phyloP scores from a whole-genome alignment of 768 basidiomycete genomes.

The Multifurca ochricompacta region DNA sequence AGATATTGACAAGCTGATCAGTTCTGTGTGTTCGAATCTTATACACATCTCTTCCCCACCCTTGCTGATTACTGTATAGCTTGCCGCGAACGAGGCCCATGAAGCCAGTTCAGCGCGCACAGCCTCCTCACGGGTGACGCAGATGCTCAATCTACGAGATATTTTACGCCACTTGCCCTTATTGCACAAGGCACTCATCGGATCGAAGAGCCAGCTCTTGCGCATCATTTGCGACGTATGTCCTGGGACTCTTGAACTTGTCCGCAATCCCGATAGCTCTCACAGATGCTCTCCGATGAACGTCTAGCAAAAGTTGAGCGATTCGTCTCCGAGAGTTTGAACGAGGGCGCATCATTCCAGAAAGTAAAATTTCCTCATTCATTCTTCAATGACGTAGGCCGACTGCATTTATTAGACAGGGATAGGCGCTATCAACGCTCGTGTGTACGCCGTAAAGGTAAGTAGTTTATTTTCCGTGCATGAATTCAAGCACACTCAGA shows the following conservation, averaged over 20 bases:
- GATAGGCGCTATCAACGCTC: conserved; percentile 64
- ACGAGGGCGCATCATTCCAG: conserved; percentile 54
- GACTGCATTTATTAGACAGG: conserved; percentile 45
- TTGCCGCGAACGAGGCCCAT: conserved; percentile 56
- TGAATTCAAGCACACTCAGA: not conserved
- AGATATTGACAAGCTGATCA: conserved; percentile 85
- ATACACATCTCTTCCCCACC: not conserved
- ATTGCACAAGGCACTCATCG: conserved; percentile 53
- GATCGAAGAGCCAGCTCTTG: conserved; percentile 53
- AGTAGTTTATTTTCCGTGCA: not conserved
- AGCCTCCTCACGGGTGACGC: conserved; percentile 60
- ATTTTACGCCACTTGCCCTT: conserved; percentile 60
- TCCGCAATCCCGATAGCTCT: not conserved
- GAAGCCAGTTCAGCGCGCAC: conserved; percentile 47
- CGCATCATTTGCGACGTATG: conserved; percentile 52
- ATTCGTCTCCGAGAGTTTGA: conserved; percentile 55
- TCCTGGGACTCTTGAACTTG: not conserved
- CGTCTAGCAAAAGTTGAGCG: conserved; percentile 55
- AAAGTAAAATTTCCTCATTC: conserved; percentile 40
- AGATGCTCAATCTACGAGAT: conserved; percentile 73
- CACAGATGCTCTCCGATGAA: conserved; percentile 68
- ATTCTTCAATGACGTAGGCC: not conserved
- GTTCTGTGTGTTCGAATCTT: conserved; percentile 37
- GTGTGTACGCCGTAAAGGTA: conserved; percentile 85
- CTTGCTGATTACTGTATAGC: conserved; percentile 34